Percentiles rank a stretch among this genome's conserved stretches.
phyloP scores from a whole-genome alignment of 768 basidiomycete genomes.

The Pleurotus eryngii region DNA sequence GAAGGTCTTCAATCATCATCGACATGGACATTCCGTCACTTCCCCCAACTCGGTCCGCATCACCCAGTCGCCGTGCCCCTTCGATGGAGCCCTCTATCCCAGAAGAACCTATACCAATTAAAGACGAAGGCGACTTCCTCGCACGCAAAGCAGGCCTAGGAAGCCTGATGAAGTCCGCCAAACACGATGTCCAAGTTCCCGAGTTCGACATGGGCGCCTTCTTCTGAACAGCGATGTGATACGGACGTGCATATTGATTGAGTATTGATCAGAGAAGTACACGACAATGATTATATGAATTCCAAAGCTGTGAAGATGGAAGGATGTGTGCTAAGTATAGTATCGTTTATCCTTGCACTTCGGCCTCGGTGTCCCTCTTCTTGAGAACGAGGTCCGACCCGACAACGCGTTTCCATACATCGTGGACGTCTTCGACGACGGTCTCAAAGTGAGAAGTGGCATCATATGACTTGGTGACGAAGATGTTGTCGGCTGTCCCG shows the following conservation, averaged over 20 bases:
- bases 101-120: conserved; percentile 29
- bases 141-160: conserved; percentile 75
- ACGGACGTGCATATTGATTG: neutral
- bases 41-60: conserved; percentile 53
- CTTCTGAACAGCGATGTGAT: conserved; percentile 32
- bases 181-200: conserved; percentile 79
- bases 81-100: conserved; percentile 28
- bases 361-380: conserved; percentile 77
- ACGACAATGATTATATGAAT: conserved; percentile 11
- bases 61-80: conserved; percentile 35
- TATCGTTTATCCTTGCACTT: conserved; percentile 44
- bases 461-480: conserved; percentile 96
- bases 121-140: conserved; percentile 47
- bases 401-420: conserved; percentile 89
- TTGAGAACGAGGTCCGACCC: conserved; percentile 80
- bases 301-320: conserved; percentile 10
- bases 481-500: conserved; percentile 86
- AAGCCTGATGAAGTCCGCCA: conserved; percentile 86
- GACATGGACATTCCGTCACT: conserved; percentile 79
- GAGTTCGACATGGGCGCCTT: conserved; percentile 89
- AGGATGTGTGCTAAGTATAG: conserved; percentile 3
- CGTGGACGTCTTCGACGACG: conserved; percentile 94
- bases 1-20: conserved; percentile 76
- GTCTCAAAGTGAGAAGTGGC: conserved; percentile 99
- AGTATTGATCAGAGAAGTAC: conserved; percentile 13